Evolutionary conservation across 140 eudicot genomes (phyloP), one percentile per base, ranked within the genome.

Genomic region (Stevia rebaudiana): DNA sequence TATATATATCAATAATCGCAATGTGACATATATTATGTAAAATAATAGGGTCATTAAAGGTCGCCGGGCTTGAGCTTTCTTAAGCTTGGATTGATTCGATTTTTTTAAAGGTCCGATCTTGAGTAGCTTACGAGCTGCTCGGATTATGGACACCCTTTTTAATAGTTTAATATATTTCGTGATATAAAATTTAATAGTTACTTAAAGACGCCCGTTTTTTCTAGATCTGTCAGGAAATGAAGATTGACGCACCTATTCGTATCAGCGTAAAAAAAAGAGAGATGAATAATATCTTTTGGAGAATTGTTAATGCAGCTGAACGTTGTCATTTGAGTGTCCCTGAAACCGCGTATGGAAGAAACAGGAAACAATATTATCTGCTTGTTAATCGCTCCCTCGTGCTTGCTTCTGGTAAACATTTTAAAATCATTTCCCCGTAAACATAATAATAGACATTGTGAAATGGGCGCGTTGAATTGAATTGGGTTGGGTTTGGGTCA

Each of bases 321-420:
- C 82, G 84, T 41, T 92, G 96, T 78, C 86, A 88, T 79, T 44
- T 83, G 58, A 74, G 90, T 53, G 80, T 92, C 56, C 98, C 98
- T 37, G 96, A 92, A 80, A 92, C 98, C 42, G 92, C 83, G 70
- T 56, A 73, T 46, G 98, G 98, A 16, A 83, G 95, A 68, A 87
- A 70, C 73, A 78, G 74, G 84, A 92, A 92, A 75, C 96, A 82
- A 58, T 77, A 76, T 68, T 84, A 79, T 22, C 87, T 63, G 64
- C 73, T 92, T 49, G 82, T 92, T 58, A 92, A 79, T 28, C 82
- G 79, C 66, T 80, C 96, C 40, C 86, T 88, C 66, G 64, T 83
- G 83, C 71, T 81, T 68, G 86, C 84, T 67, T 88, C 96, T 47
- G 98, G 98, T 92, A 88, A 35, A 48, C 15, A 4, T 22, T 35